A percentile compares a stretch with the other conserved stretches of the same genome.
Evolutionary conservation across 768 basidiomycete species (phyloP).

Genomic region (Harrya chromipes): DNA sequence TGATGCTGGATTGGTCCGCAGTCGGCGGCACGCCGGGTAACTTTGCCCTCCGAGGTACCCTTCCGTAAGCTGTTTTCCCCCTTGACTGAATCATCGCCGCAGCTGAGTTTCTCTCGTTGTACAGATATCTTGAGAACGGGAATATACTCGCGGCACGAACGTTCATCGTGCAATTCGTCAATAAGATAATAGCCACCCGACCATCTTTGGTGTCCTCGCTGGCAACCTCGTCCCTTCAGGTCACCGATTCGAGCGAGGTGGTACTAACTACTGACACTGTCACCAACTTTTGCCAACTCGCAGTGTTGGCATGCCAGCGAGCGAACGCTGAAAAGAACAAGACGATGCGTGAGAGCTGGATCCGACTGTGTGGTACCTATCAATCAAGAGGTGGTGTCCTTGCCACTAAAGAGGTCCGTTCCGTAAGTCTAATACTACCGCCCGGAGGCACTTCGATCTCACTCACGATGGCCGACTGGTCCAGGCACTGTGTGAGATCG

Average conservation of each 20-base stretch:
- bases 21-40: constrained; percentile 52
- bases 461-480: neutral
- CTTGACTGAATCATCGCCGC: neutral
- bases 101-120: constrained; percentile 3
- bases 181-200: constrained; percentile 52
- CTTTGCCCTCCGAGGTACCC: constrained; percentile 80
- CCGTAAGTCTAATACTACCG: constrained; percentile 41
- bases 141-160: constrained; percentile 91
- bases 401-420: constrained; percentile 57
- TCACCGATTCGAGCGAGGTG: constrained; percentile 55
- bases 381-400: constrained; percentile 66
- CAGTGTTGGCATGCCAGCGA: constrained; percentile 83
- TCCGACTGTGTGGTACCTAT: constrained; percentile 81
- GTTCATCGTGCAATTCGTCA: constrained; percentile 82
- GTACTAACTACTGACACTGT: constrained; percentile 68
- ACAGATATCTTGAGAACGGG: constrained; percentile 76
- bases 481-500: constrained; percentile 68
- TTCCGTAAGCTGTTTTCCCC: constrained; percentile 59
- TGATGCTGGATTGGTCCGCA: constrained; percentile 81
- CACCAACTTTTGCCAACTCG: constrained; percentile 90
- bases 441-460: neutral
- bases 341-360: constrained; percentile 77
- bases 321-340: constrained; percentile 78
- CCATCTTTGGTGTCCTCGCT: constrained; percentile 41
- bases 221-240: constrained; percentile 42